Percentiles rank a stretch among this genome's conserved stretches.
phyloP scores from a whole-genome alignment of 495 filamentous ascomycete species.

The Tuber melanosporum region DNA sequence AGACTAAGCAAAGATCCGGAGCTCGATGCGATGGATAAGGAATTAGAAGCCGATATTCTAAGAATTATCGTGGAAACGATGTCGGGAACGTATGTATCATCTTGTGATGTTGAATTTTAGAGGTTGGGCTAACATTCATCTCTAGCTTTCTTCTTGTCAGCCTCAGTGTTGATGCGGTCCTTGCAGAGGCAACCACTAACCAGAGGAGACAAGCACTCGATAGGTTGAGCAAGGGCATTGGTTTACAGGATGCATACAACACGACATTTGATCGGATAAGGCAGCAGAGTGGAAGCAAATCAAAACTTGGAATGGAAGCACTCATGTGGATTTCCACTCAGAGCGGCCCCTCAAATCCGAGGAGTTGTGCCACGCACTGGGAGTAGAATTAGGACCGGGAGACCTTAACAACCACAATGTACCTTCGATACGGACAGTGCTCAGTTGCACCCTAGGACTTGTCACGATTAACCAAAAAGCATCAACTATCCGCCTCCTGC shows the following conservation, averaged over 20 bases:
- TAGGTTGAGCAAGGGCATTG: background rate
- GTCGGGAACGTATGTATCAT: background rate
- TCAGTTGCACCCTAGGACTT: background rate
- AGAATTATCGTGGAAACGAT: background rate
- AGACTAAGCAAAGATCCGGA: background rate
- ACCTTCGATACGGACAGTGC: background rate
- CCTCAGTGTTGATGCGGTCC: background rate
- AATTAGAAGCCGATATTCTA: background rate
- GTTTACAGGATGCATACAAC: background rate
- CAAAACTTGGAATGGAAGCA: background rate
- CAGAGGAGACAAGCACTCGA: background rate
- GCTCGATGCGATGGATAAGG: background rate
- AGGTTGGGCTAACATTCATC: background rate
- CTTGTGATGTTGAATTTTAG: background rate
- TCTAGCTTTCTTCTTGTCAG: too few relatives aligned
- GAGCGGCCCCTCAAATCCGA: background rate
- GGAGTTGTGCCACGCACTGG: background rate
- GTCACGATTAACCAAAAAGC: background rate
- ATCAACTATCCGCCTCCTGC: background rate
- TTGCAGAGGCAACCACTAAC: background rate
- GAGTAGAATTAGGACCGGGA: background rate
- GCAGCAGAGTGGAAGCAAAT: background rate
- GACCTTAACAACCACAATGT: background rate
- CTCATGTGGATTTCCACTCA: background rate
- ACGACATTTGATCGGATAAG: too few relatives aligned